Base-by-base conservation (phyloP, 148 eudicot species). In the Bassia scoparia region DNA sequence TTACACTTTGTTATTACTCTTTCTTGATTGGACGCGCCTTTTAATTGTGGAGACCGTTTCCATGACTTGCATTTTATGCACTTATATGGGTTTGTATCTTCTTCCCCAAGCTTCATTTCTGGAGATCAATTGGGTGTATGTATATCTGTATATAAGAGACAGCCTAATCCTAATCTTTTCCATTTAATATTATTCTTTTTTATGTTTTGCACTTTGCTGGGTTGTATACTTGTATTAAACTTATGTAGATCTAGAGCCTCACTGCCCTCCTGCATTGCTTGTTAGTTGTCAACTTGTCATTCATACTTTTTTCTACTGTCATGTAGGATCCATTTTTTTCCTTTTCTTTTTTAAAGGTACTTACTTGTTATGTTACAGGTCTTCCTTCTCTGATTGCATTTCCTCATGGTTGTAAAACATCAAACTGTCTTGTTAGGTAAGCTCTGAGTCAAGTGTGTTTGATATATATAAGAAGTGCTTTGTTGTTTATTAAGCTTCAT, bases 341-440 rank as follows among this genome's bases (percentile, higher is more conserved):
- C 18, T 37, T 52, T 75, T 21, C 26, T 62, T 64, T n/a, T n/a
- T n/a, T n/a, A n/a, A n/a, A 50, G 50, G 29, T 26, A 27, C 65
- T 63, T 49, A 54, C 16, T 61, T 46, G 52, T 62, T 69, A 21
- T 74, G 46, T 50, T 79, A 48, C 82, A 93, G 98, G 98, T 37
- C 78, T 93, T 77, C 98, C 98, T 46, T 80, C 87, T 70, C 73
- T 93, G 60, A 55, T 87, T 81, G 93, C 89, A 68, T 88, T 88
- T 70, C 91, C 96, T 73, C 86, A 79, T 59, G 89, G 90, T n/a
- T 93, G 98, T 79, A 86, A 77, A 82, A 48, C 86, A 78, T 78
- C 89, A 67, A 77, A 79, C 55, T 93, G 98, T 80, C 79, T 87
- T 76, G 72, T 78, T 70, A 83, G 98, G 98, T 89, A 78, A 85